Base-by-base conservation (phyloP, 1,284 basidiomycete species). In the Laetiporus sulphureus region DNA sequence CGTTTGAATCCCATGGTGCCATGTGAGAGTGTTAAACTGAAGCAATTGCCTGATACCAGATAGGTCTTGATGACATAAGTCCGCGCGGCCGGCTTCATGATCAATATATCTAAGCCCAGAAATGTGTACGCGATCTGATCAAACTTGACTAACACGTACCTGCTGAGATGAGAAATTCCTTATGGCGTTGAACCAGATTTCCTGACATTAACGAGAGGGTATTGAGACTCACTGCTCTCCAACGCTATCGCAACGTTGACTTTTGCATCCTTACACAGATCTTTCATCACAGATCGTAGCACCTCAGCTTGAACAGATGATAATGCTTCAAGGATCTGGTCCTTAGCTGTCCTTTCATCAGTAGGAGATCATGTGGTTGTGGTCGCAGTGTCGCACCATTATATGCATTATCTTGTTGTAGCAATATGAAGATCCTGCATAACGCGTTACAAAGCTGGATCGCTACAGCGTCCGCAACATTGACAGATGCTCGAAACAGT, bases 331-430 rank as follows among this genome's bases (percentile, higher is more conserved):
- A 77, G 44, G 16, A 74, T 54, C 2, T 62, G 38, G 23, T 68
- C 67, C 39, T 62, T 68, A 24, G 64, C 75, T 77, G 41, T 29
- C n/a, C n/a, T n/a, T n/a, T n/a, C n/a, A n/a, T n/a, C n/a, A n/a
- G n/a, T n/a, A n/a, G n/a, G n/a, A n/a, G n/a, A n/a, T n/a, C n/a
- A n/a, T n/a, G n/a, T n/a, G n/a, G n/a, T n/a, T n/a, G n/a, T n/a
- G n/a, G n/a, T n/a, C n/a, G n/a, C n/a, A n/a, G n/a, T n/a, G n/a
- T n/a, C n/a, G n/a, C n/a, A n/a, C n/a, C n/a, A n/a, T n/a, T n/a
- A n/a, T 33, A 18, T 27, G 3, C 2, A 35, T 30, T 27, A 33
- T 31, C 12, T 8, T 7, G 32, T 1, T 40, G 36, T 25, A 52
- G 24, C 13, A 43, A n/a, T 3, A 49, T 38, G 39, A 53, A 60